Base-by-base conservation (phyloP, 352 stramenopile species). In the Pythium biforme region DNA sequence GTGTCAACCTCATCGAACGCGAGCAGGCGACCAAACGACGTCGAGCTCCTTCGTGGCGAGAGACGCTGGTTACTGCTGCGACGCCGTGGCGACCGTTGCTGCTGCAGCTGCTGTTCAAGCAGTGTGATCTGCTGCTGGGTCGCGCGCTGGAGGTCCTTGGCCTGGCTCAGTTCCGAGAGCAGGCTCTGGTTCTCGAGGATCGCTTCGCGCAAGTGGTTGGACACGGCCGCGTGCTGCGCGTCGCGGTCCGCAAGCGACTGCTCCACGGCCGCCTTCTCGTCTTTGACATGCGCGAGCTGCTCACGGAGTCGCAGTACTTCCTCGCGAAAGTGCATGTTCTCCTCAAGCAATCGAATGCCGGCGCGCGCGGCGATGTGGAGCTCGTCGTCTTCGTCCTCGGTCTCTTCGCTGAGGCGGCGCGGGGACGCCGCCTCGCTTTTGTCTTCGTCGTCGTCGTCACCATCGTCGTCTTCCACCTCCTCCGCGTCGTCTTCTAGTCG, bases 281-380 rank as follows among this genome's bases (percentile, higher is more conserved):
- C 63, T 31, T 79, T 56, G 25, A 64, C 29, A 25, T 72, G 73
- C 22, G 59, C 37, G 20, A 76, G 58, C 31, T 87, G 79, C 19
- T 79, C 56, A 40, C 83, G 70, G n/a, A 88, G 34, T 3, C 79
- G 69, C 34, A 55, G 54, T 50, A 88, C 63, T 47, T 90, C 81
- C 34, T 89, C 79, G 11, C 73, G 68, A 25, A 91, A 75, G 45
- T 88, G 79, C 31, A 72, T 77, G 58, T 91, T 89, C 56, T 91
- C 82, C 53, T 89, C 82, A 23, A 91, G 31, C 40, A 91, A 64
- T 17, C 75, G 76, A 51, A 91, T 91, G 3, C 81, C 81, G 20
- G 81, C 81, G 54, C 81, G 74, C 34, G 81, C 81, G 0, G 81
- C 81, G 48, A 81, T 76, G 45, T 84, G 65, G 4, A 89, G 74